Evolutionary conservation across 805 yeast species (phyloP), one percentile per base, ranked within the genome.

Genomic region (Candida alai): DNA sequence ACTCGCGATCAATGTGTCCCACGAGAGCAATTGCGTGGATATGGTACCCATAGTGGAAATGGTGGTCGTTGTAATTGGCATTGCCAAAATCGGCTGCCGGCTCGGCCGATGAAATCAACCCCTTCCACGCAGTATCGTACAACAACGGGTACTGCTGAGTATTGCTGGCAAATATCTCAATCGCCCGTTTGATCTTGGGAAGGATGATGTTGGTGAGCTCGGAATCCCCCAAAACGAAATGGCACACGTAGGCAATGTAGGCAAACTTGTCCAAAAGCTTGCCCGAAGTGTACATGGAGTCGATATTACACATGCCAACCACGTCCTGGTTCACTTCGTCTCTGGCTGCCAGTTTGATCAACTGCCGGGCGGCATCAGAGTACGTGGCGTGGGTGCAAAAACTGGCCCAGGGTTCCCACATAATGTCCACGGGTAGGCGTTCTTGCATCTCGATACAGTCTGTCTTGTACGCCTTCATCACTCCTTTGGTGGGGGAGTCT

Each of bases 281-380:
- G 9, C 97, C 98, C 2, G 95, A 74, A 14, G 85, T 78, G 60
- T 90, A 90, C 84, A 89, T 89, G 1, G 96, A 86, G 42, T 86
- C 86, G 8, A 80, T 63, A 48, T 82, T 63, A n/a, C 82, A 71
- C 56, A 70, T 73, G 12, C 68, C 71, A 4, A 60, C 59, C 22
- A 82, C 70, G 41, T 81, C 84, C 34, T 66, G 74, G 19, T 67
- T 48, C 7, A 73, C 55, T 45, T 84, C 93, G 4, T 54, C 40
- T n/a, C 47, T 51, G 2, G 84, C 82, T 1, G 74, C 74, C 14
- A 52, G 45, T 8, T 61, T 55, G 21, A 84, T 72, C 19, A 58
- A 37, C 2, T 53, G 44, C 24, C 65, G 53, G 3, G 54, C 59
- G 3, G 41, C 33, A 1, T 69, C 66, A 1, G 60, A 48, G 36